Evolutionary conservation across 495 filamentous ascomycete genomes (phyloP).

Genomic region (Tetracladium setigerum): DNA sequence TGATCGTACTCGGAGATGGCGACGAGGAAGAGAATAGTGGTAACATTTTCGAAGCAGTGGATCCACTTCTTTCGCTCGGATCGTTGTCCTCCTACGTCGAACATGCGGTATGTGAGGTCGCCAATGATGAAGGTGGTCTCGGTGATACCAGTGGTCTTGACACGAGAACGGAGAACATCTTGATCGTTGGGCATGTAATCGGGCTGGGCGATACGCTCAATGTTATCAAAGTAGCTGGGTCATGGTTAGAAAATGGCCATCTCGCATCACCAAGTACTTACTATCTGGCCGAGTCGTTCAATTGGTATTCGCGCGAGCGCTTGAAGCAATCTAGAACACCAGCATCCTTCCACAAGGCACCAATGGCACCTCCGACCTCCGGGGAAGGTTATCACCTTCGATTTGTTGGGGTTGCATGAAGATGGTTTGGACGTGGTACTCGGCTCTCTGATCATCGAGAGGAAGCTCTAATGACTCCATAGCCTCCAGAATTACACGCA

Average conservation of each 20-base stretch:
- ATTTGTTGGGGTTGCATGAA: slow-evolving; percentile 96
- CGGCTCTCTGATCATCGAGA: slow-evolving; percentile 77
- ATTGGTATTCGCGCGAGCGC: slow-evolving; percentile 90
- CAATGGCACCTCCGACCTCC: slow-evolving; percentile 90
- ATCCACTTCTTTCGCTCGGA: slow-evolving; percentile 99
- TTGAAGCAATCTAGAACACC: slow-evolving; percentile 96
- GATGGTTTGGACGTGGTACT: slow-evolving; percentile 91
- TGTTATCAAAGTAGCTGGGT: slow-evolving; percentile 91
- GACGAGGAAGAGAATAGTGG: slow-evolving; percentile 95
- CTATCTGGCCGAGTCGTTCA: slow-evolving; percentile 98
- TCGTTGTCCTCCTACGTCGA: slow-evolving; percentile 96
- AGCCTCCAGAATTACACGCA: slow-evolving; percentile 91
- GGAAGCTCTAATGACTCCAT: slow-evolving; percentile 92
- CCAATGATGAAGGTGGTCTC: slow-evolving; percentile 98
- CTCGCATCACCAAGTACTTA: slow-evolving; percentile 41
- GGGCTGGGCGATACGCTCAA: slow-evolving; percentile 81
- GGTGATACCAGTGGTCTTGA: slow-evolving; percentile 99
- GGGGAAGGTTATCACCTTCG: slow-evolving; percentile 91
- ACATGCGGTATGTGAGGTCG: slow-evolving; percentile 97
- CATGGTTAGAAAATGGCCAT: slow-evolving; percentile 18
- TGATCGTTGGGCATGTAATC: slow-evolving; percentile 97
- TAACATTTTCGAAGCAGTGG: slow-evolving; percentile 99
- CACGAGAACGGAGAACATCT: slow-evolving; percentile 93
- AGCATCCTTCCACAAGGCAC: slow-evolving; percentile 86
- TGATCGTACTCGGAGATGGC: slow-evolving; percentile 99